Percentiles rank a stretch among this genome's conserved stretches.
Evolutionary conservation across 805 yeast species (phyloP).

Genomic region (Ogataea pini): DNA sequence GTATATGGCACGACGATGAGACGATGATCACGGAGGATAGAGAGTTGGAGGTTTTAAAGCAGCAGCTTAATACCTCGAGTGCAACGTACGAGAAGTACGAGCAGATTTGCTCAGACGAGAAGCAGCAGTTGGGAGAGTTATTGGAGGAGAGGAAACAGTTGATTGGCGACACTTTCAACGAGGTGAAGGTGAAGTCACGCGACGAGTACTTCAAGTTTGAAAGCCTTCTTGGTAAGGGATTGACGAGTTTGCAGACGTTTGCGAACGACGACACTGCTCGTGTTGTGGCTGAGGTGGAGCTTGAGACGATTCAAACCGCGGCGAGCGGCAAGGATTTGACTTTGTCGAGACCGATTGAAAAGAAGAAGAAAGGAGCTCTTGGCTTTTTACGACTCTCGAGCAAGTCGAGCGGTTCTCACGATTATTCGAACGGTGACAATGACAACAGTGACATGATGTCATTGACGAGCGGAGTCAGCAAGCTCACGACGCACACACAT

Average conservation of each 20-base stretch:
- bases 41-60: constrained; percentile 58
- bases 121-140: constrained; percentile 49
- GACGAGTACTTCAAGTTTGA: constrained; percentile 46
- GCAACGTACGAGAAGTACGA: constrained; percentile 42
- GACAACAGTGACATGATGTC: constrained; percentile 27
- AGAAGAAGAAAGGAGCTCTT: constrained; percentile 63
- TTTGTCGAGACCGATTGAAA: constrained; percentile 50
- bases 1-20: constrained; percentile 97
- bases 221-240: constrained; percentile 51
- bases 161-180: constrained; percentile 34
- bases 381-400: constrained; percentile 29
- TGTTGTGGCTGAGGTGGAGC: constrained; percentile 78
- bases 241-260: constrained; percentile 58
- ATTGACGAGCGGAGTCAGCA: constrained; percentile 32
- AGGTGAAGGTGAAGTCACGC: constrained; percentile 43
- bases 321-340: constrained; percentile 75
- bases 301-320: constrained; percentile 84
- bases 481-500: constrained; percentile 26
- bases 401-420: constrained; percentile 5
- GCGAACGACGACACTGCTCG: constrained; percentile 72
- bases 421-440: constrained; percentile 22
- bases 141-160: constrained; percentile 37
- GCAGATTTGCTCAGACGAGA: constrained; percentile 46
- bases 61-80: constrained; percentile 45
- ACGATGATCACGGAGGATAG: constrained; percentile 57